Evolutionary conservation across 129 eudicot species (phyloP), one percentile per base, ranked within the genome.

Genomic region (Smallanthus sonchifolius): DNA sequence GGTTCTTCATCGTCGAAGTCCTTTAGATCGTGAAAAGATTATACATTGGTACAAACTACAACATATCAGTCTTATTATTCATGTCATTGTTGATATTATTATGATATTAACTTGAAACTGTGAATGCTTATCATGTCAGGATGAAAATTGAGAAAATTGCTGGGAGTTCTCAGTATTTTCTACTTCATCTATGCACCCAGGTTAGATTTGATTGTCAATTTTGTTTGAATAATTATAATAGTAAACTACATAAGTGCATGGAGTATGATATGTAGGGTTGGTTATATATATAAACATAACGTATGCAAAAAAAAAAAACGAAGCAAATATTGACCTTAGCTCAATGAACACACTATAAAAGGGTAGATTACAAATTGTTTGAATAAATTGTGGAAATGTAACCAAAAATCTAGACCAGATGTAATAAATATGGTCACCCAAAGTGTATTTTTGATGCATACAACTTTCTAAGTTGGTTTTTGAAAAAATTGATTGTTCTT

Each of bases 1-100:
- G 81, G 99, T 95, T 77, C 92, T 95, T 67, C 99, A 95, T 74
- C 95, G 99, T 24, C 86, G 97, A 82, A 95, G 99, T 78, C 99
- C 99, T 65, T 75, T 95, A 63, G 96, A 75, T 65, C 93, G 99
- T 77, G 96, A 88, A 78, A 95, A 87, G 80, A 86, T 79, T 83
- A 91, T 95, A 66, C 97, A 91, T 66, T 95, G 99, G 99, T 88
- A 83, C 20, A 75, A 24, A 75, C 49, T 82, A 80, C 8, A 79
- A 10, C 59, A 20, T 70, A 38, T 63, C n/a, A 52, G 65, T 67
- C 37, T 34, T 71, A 5, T 48, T 40, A 3, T 13, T 32, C 15
- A 24, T 73, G 52, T 66, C 69, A 5, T 78, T 49, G 30, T 57
- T 45, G 42, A 32, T 56, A 14, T 32, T 75, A 2, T 65, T 75